These are phyloP conservation scores for Elasticomyces elasticus DNA, from an alignment of 495 filamentous ascomycete species.

Conservation along the genomic window DNA sequence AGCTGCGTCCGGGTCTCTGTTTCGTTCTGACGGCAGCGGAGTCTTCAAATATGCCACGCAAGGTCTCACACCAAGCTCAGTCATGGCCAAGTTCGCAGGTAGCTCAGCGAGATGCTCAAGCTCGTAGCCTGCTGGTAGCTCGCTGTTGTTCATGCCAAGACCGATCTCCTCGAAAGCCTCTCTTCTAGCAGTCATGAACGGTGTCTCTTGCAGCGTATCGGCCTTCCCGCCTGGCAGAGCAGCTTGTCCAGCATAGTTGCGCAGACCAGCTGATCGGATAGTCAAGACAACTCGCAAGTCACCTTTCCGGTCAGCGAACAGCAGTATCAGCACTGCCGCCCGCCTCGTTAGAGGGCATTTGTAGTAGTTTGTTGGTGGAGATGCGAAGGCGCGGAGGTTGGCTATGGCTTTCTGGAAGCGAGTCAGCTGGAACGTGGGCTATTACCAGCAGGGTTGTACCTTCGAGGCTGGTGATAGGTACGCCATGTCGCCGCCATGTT, in stretches of 20 bases:
- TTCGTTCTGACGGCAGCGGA: slow-evolving; percentile 9
- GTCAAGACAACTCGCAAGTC: slow-evolving; percentile 77
- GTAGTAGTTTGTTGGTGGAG: slow-evolving; percentile 51
- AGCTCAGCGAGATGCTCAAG: slow-evolving; percentile 80
- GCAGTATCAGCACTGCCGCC: slow-evolving; percentile 73
- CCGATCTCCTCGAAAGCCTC: slow-evolving; percentile 91
- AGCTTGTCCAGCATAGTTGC: slow-evolving; percentile 65
- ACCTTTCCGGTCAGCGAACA: slow-evolving; percentile 70
- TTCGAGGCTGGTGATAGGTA: no score
- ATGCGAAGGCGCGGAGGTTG: slow-evolving; percentile 58
- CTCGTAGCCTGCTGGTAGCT: slow-evolving; percentile 58
- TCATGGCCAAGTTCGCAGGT: slow-evolving; percentile 68
- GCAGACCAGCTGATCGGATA: slow-evolving; percentile 66
- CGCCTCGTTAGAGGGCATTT: slow-evolving; percentile 60
- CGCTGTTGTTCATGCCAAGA: slow-evolving; percentile 53
- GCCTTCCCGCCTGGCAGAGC: slow-evolving; percentile 71
- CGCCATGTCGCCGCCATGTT: no score
- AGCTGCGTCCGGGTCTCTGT: slow-evolving; percentile 45
- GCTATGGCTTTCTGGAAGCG: slow-evolving; percentile 73
- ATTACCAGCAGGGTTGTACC: no score
- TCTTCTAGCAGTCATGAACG: slow-evolving; percentile 69
- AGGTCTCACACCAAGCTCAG: slow-evolving; percentile 71
- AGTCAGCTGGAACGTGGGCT: no score
- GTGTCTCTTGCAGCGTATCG: slow-evolving; percentile 39
- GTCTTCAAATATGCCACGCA: slow-evolving; percentile 64